Base-by-base conservation (phyloP, 768 basidiomycete species). In the Dentipellis sp. region DNA sequence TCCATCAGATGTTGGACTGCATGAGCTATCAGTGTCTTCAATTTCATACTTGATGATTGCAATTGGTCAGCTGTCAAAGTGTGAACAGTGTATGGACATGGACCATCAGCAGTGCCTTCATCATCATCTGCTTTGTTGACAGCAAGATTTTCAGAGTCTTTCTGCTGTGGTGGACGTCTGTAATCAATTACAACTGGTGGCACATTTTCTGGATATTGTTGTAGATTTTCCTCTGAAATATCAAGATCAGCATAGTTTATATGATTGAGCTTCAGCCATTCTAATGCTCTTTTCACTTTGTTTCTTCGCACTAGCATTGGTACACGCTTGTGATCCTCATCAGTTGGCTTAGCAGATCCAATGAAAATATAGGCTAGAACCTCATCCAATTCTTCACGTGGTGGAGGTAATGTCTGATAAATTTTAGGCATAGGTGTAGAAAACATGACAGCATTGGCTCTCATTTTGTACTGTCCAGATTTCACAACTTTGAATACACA, bases 401-500 rank as follows among this genome's bases (percentile, higher is more conserved):
- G 58, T 4, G 60, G 63, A 4, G 62, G 64, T 10, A 63, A 29
- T 11, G 17, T 36, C 10, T 17, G 12, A 49, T 59, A 59, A 4
- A 64, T 35, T 23, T 60, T 58, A 0, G 49, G 23, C 12, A 59
- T 51, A 16, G 59, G 63, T 19, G 56, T 54, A 5, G 61, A 21
- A 52, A 61, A 64, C 0, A 57, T 47, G 2, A 64, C 52, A 11
- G 58, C 59, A 55, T 64, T 64, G 3, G 40, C 61, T 7, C 14
- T 29, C 57, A 62, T 59, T 37, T 59, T 62, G 0, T 59, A 54
- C 6, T 60, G 47, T 0, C 73, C 74, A 49, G 48, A 49, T 12
- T 63, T 67, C 1, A 60, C 49, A 0, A 74, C 71, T 1, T 60
- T 52, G 0, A 72, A 67, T 3, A 72, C 52, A 57, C 67, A 74